Base-by-base conservation (phyloP, 208 protist species). In the Histomonas meleagridis region DNA sequence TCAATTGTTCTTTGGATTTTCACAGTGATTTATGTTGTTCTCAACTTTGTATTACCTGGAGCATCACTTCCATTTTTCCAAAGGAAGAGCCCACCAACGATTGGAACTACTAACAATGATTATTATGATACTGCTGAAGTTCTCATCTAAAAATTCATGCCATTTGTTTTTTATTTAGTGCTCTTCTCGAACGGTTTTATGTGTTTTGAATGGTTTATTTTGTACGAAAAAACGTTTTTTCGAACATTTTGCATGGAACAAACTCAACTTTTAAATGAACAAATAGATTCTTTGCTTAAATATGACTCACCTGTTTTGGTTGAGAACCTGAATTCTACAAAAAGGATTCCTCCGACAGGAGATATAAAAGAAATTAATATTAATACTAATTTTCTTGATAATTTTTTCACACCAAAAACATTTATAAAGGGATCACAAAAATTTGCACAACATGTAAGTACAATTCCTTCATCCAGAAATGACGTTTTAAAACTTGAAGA, bases 401-500 rank as follows among this genome's bases (percentile, higher is more conserved):
- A 32, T 18, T 23, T 86, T 53, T 40, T 86, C 26, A 40, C 76
- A 16, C 76, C 76, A 7, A 32, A 43, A 7, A 86, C 26, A 10
- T 53, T 26, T 10, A 55, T 51, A 9, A 46, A 86, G 9, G 76
- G 76, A 2, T n/a, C 3, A 0, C 38, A 38, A 2, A 14, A 86
- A 5, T 43, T 51, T 3, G 16, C 51, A 28, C 95, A 97, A 93
- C 93, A 94, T 91, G 96, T 96, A 0, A 96, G 95, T 5, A 93
- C 86, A 57, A 96, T 93, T 5, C 95, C 96, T 9, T 95, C 95
- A 21, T 97, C 95, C 0, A 94, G 96, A 28, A 92, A 96, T 16
- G 96, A 97, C 92, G 96, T 97, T 26, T 94, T 96, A 81, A 96
- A 96, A 78, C 55, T 96, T 23, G 96, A 98, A 93, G 96, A 97